Conservation (phyloP, 148 eudicot genomes). For the Rhododendron griersonianum region DNA sequence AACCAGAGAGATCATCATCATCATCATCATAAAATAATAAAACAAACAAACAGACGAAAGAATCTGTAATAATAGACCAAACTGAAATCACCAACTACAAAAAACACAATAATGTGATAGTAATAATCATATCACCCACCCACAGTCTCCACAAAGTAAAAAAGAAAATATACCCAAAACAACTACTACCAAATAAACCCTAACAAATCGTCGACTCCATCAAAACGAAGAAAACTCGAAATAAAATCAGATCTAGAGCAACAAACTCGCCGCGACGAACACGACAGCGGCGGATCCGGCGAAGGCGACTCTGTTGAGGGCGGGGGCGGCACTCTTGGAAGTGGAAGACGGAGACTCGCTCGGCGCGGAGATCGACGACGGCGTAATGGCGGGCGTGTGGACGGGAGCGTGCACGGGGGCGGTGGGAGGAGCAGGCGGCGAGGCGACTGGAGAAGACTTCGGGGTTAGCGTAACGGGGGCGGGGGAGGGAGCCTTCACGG, state of each 20-base stretch:
- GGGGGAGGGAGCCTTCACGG: constrained; percentile 12
- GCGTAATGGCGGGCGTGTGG: not conserved
- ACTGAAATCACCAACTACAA: not conserved
- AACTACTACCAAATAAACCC: not conserved
- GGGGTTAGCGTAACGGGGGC: constrained; percentile 12
- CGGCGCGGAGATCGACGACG: not conserved
- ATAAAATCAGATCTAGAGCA: constrained; percentile 41
- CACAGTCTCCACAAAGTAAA: not conserved
- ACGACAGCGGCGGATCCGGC: constrained; percentile 38
- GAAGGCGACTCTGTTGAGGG: constrained; percentile 32
- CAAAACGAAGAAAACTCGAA: not conserved
- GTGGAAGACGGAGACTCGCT: constrained; percentile 3
- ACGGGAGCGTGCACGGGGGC: not conserved
- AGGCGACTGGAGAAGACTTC: constrained; percentile 9
- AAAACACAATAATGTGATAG: not conserved
- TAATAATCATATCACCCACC: not conserved
- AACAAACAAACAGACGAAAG: not conserved
- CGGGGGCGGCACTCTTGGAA: constrained; percentile 24
- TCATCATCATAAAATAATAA: not conserved
- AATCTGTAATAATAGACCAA: constrained; percentile 12
- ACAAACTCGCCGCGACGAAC: constrained; percentile 32
- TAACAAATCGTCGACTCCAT: not conserved
- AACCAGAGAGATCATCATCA: not conserved
- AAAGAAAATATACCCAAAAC: not conserved
- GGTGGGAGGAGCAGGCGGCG: constrained; percentile 26